Evolutionary conservation across 148 eudicot genomes (phyloP), one percentile per base, ranked within the genome.

Genomic region (Mesembryanthemum crystallinum): DNA sequence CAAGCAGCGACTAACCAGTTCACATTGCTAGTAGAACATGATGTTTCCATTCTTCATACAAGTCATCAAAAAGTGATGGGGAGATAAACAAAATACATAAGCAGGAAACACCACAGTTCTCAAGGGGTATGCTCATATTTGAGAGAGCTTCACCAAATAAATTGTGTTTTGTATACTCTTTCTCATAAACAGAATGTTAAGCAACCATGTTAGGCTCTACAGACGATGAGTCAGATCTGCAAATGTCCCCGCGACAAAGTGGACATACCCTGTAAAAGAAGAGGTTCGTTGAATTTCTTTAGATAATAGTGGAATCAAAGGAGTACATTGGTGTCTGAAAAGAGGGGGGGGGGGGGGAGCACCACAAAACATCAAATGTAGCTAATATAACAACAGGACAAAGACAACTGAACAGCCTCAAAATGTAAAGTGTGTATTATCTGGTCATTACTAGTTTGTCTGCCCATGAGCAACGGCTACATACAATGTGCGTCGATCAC

Each of bases 171-270:
- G 70, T 80, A 39, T 64, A 54, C 59, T 80, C 71, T 42, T 75
- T 57, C 39, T 65, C 21, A 28, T 29, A 43, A 52, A 24, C n/a
- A 55, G 65, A 65, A 76, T 57, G 30, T 29, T 23, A 74, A 65
- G 8, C 28, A 51, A 28, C 65, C 27, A 52, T 69, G 60, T 83
- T 73, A 86, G 55, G 77, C 83, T 77, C 86, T 7, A 37, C 70
- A 54, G 71, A 70, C 63, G 75, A 52, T 37, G 89, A 78, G 45
- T 76, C 85, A 3, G 88, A 42, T 77, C 79, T 74, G 79, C 97
- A 91, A 73, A 91, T 80, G 79, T 89, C 92, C 9, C 94, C 89
- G 37, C 97, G 92, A 80, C 97, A 91, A 73, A 91, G 90, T 45
- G 97, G 97, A 72, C 97, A 91, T 11, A 91, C 93, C 87, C 97